These are phyloP conservation scores for Houttuynia cordata DNA, from an alignment of 164 flowering plant genomes.

Conservation along the genomic window DNA sequence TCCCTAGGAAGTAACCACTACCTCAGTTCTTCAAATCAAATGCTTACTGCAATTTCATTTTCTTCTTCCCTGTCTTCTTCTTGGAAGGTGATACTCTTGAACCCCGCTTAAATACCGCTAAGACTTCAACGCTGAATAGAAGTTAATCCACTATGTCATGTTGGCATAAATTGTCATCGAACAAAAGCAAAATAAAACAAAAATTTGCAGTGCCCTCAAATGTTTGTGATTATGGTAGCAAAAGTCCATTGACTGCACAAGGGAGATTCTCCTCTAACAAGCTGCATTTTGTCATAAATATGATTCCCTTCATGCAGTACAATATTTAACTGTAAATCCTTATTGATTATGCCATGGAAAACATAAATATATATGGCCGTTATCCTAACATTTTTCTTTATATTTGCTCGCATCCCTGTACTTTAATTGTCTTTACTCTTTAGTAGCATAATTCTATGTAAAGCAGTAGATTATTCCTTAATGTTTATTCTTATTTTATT, in stretches of 20 bases:
- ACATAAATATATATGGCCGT: too few relatives aligned
- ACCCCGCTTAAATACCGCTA: slow-evolving; percentile 78
- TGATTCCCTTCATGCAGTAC: not conserved
- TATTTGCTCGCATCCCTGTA: too few relatives aligned
- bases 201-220: not conserved
- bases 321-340: too few relatives aligned
- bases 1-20: not conserved
- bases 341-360: too few relatives aligned
- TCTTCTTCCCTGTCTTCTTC: slow-evolving; percentile 36
- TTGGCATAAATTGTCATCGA: not conserved
- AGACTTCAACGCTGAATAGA: slow-evolving; percentile 77
- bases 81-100: slow-evolving; percentile 26
- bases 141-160: not conserved
- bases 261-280: not conserved
- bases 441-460: too few relatives aligned
- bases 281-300: not conserved
- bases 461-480: too few relatives aligned
- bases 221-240: not conserved
- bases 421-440: too few relatives aligned
- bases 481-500: too few relatives aligned
- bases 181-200: not conserved
- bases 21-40: not conserved
- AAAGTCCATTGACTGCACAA: not conserved
- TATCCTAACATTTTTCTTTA: too few relatives aligned
- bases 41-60: not conserved